Conservation (phyloP, 495 filamentous ascomycete species). For the Tuber indicum region DNA sequence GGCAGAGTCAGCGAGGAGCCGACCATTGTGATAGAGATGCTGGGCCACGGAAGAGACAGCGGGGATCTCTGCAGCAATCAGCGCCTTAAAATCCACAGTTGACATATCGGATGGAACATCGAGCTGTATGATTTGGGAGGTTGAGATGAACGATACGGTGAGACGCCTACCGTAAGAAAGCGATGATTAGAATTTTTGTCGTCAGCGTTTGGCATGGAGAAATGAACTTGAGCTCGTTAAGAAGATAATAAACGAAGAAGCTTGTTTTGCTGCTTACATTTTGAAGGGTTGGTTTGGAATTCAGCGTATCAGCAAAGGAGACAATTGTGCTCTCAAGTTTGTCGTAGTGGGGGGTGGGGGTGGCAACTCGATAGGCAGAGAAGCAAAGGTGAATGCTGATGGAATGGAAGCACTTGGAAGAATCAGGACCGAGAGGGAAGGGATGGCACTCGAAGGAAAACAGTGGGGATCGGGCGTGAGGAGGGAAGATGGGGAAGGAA, state of each 20-base stretch:
- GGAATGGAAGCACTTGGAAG: constrained; percentile 15
- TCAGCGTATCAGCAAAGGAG: background rate
- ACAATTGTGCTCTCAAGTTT: background rate
- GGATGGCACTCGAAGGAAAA: constrained; percentile 11
- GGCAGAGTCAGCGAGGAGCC: constrained; percentile 64
- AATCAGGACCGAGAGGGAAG: constrained; percentile 9
- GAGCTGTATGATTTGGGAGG: constrained; percentile 59
- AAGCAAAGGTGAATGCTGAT: constrained; percentile 1
- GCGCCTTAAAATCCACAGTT: constrained; percentile 76
- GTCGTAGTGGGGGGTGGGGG: background rate
- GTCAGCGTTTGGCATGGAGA: background rate
- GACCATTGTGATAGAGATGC: constrained; percentile 83
- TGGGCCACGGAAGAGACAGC: constrained; percentile 53
- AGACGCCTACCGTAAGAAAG: constrained; percentile 55
- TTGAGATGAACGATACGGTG: constrained; percentile 72
- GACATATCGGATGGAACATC: constrained; percentile 80
- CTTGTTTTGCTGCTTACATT: background rate
- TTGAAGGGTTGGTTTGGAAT: background rate
- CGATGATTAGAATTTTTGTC: background rate
- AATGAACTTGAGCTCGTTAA: background rate
- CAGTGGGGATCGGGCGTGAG: background rate
- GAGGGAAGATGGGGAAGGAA: constrained; percentile 5
- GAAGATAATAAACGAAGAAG: background rate
- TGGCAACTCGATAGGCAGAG: background rate
- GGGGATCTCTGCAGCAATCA: constrained; percentile 57